Conservation (phyloP, 2,329 filamentous ascomycete species). For the Ophiocordyceps robertsii region DNA sequence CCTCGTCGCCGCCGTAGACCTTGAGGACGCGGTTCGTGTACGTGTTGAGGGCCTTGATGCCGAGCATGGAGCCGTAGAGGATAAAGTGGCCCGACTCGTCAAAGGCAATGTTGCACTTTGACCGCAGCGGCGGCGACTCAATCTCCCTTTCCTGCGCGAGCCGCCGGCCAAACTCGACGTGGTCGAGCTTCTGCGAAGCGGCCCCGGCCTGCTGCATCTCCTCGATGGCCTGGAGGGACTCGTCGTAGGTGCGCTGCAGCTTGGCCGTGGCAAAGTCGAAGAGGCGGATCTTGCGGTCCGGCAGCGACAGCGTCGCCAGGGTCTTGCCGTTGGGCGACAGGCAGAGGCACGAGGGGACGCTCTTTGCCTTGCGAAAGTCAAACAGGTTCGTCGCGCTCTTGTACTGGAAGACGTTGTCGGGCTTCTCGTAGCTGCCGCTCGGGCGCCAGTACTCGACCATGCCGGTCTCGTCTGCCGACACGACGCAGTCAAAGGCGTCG, state of each 20-base stretch:
- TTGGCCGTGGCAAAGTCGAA: conserved; percentile 89
- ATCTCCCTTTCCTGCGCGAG: conserved; percentile 79
- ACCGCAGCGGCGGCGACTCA: conserved; percentile 52
- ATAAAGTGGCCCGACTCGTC: conserved; percentile 95
- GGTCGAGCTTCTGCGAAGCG: conserved; percentile 65
- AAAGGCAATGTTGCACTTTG: conserved; percentile 77
- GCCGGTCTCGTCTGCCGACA: conserved; percentile 77
- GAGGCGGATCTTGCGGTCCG: conserved; percentile 81
- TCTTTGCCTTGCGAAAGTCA: conserved; percentile 93
- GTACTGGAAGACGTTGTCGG: conserved; percentile 78
- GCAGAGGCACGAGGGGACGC: conserved; percentile 65
- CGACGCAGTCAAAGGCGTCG: conserved; percentile 72
- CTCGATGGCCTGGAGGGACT: conserved; percentile 76
- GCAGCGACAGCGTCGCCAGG: conserved; percentile 82
- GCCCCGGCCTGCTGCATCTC: conserved; percentile 96
- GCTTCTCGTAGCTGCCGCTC: conserved; percentile 71
- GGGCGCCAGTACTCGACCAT: conserved; percentile 98
- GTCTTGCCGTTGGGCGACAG: conserved; percentile 77
- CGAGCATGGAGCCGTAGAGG: conserved; percentile 81
- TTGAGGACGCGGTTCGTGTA: conserved; percentile 87
- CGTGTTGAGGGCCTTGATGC: conserved; percentile 91
- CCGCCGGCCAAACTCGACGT: conserved; percentile 82
- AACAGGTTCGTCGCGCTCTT: conserved; percentile 93
- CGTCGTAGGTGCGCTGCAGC: conserved; percentile 85
- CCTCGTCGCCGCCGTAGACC: conserved; percentile 81